Base-by-base conservation (phyloP, 2,329 filamentous ascomycete genomes). In the Penicillium vulpinum region DNA sequence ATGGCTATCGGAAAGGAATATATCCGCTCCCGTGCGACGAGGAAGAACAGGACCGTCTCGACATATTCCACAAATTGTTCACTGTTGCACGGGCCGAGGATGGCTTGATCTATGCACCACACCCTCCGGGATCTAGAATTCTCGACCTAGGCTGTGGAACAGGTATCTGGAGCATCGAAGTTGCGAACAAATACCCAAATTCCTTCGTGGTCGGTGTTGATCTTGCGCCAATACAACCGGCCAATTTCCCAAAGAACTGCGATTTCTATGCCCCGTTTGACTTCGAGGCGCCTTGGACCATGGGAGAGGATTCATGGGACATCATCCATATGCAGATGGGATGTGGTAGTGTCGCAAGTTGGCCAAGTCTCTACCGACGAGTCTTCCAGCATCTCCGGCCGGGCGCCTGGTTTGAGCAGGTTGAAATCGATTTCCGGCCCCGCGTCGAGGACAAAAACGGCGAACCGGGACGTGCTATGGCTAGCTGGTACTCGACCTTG, bases 151-250 rank as follows among this genome's bases (percentile, higher is more conserved):
- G 92, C 40, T 92, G 89, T 61, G 93, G 92, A 21, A 96, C 91
- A 1, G 92, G 91, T 38, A 93, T 96, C 59, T 97, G 93, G 93
- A 85, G 89, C 39, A 90, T 95, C 66, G 89, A 93, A 64, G 88
- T 96, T 76, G 89, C 89, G 61, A 87, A 89, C 83, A 80, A 80
- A 70, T 87, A 84, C 68, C 78, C 78, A 13, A 68, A 82, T 21
- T 81, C 85, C 50, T 82, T 85, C 71, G 84, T 88, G 48, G 70
- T 82, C 24, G 86, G 85, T 24, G 71, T 87, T 26, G 86, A 89
- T 68, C 75, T 89, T 22, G 81, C 83, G 39, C 80, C 82, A 49
- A 86, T 87, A 56, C 86, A 88, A 67, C 85, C 85, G 11, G 53
- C 68, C 65, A 93, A 90, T 57, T 90, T 91, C 44, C 89, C 89